Evolutionary conservation across 768 basidiomycete genomes (phyloP), one percentile per base, ranked within the genome.

Genomic region (Chalciporus pseudorubinellus): DNA sequence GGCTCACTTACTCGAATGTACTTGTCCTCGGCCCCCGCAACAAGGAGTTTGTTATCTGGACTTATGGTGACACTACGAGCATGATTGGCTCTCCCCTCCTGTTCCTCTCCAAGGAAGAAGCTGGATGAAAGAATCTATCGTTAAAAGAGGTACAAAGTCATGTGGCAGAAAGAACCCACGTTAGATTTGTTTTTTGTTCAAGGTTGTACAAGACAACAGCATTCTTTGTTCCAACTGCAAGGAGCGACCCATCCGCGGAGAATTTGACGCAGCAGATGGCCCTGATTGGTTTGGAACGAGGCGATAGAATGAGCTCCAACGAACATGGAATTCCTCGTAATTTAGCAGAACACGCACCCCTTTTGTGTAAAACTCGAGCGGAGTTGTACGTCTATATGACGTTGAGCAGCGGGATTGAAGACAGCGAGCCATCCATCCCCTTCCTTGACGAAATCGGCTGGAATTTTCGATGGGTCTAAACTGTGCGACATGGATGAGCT

Each of bases 341-440:
- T 41, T 24, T 7, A 69, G 66, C 16, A 55, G 28, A 7, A 33
- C 13, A 71, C 79, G 34, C 62, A 92, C 91, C 87, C 89, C 61
- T 89, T 87, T 63, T 95, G 93, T 67, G 81, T 79, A 40, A 93
- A 73, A 29, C 83, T 87, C 64, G 92, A 88, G 40, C 86, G 78
- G 46, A 79, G 62, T n/a, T 69, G 67, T 28, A 81, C 76, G 53
- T 82, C 80, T 59, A 82, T 71, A 60, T 74, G 71, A 59, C 78
- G 75, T 11, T 55, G 66, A 16, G 72, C 73, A 46, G 75, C 73
- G 44, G 77, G 73, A 61, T 78, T 80, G 71, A 80, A 81, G 36
- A 79, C 72, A 16, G 75, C 77, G 31, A 78, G 66, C 80, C 80
- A 82, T 36, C 80, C 80, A 22, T 64, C 58, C 5, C 78, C 78